These are phyloP conservation scores for Pelargonium myrrhifolium DNA, from an alignment of 441 rosid species.

Conservation along the genomic window DNA sequence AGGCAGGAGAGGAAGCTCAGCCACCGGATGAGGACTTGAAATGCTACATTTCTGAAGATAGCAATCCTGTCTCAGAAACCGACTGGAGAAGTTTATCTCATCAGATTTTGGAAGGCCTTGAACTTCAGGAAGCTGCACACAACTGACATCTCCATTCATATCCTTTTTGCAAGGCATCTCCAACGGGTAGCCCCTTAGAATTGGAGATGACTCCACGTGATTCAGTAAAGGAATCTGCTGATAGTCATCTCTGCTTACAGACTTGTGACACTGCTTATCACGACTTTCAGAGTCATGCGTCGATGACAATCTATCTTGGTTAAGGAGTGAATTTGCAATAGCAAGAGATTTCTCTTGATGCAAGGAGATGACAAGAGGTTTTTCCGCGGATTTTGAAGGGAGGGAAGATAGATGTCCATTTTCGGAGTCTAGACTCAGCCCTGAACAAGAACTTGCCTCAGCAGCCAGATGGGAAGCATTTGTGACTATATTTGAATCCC, in stretches of 20 bases:
- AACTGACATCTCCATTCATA: slow-evolving; percentile 30
- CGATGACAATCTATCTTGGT: slow-evolving; percentile 34
- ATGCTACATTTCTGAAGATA: slow-evolving; percentile 51
- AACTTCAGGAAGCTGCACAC: slow-evolving; percentile 24
- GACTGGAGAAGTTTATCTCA: slow-evolving; percentile 23
- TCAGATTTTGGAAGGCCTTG: slow-evolving; percentile 31
- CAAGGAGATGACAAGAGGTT: slow-evolving; percentile 27
- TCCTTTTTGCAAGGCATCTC: slow-evolving; percentile 38
- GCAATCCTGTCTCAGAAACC: slow-evolving; percentile 35
- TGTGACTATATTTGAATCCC: slow-evolving; percentile 24
- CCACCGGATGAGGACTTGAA: slow-evolving; percentile 23
- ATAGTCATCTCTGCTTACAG: slow-evolving; percentile 28
- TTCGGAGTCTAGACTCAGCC: slow-evolving; percentile 28
- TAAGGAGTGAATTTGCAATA: slow-evolving; percentile 20
- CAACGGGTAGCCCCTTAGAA: slow-evolving; percentile 36
- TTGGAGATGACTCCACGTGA: slow-evolving; percentile 30
- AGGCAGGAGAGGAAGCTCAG: slow-evolving; percentile 36
- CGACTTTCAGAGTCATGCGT: slow-evolving; percentile 26
- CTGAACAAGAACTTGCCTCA: slow-evolving; percentile 27
- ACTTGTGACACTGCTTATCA: slow-evolving; percentile 20
- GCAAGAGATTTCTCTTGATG: slow-evolving; percentile 27
- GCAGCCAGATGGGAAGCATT: slow-evolving; percentile 24
- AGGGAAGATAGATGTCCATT: slow-evolving; percentile 33
- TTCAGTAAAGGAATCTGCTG: slow-evolving; percentile 27
- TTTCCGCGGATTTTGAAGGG: slow-evolving; percentile 27